phyloP scores from a whole-genome alignment of 345 rosid genomes.

The Pugionium dolabratum region DNA sequence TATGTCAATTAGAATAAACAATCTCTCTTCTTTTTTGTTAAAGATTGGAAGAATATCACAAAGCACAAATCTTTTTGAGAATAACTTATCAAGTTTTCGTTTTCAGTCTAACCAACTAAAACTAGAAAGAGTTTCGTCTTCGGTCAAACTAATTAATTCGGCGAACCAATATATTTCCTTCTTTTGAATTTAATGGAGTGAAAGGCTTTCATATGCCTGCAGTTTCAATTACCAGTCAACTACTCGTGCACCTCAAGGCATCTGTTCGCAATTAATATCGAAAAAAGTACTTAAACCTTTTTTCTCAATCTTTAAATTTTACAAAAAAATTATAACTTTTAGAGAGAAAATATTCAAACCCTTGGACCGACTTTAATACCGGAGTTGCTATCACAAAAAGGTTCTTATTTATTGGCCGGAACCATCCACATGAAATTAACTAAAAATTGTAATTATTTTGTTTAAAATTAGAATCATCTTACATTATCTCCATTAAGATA shows the following conservation, averaged over 20 bases:
- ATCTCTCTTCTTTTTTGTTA: no score
- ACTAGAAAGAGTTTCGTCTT: not conserved
- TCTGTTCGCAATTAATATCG: slow-evolving; percentile 39
- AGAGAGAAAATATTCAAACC: slow-evolving; percentile 16
- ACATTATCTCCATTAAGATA: not conserved
- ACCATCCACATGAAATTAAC: slow-evolving; percentile 9
- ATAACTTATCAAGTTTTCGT: not conserved
- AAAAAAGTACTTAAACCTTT: not conserved
- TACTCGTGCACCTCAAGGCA: slow-evolving; percentile 36
- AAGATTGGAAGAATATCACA: not conserved
- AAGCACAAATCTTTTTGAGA: not conserved
- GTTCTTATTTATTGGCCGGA: slow-evolving; percentile 39
- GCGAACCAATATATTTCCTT: slow-evolving; percentile 10
- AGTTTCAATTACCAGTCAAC: slow-evolving; percentile 39
- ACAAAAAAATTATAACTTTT: not conserved
- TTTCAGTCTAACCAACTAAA: not conserved
- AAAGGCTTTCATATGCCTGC: slow-evolving; percentile 8
- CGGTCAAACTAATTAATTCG: slow-evolving; percentile 24
- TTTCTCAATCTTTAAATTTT: slow-evolving; percentile 2
- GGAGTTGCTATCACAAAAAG: slow-evolving; percentile 24
- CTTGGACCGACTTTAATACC: slow-evolving; percentile 36
- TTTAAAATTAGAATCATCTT: not conserved
- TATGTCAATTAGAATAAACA: no score
- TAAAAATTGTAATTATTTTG: not conserved
- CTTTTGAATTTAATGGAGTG: slow-evolving; percentile 1